phyloP scores from a whole-genome alignment of 441 rosid genomes.

The Flueggea neowawraea region DNA sequence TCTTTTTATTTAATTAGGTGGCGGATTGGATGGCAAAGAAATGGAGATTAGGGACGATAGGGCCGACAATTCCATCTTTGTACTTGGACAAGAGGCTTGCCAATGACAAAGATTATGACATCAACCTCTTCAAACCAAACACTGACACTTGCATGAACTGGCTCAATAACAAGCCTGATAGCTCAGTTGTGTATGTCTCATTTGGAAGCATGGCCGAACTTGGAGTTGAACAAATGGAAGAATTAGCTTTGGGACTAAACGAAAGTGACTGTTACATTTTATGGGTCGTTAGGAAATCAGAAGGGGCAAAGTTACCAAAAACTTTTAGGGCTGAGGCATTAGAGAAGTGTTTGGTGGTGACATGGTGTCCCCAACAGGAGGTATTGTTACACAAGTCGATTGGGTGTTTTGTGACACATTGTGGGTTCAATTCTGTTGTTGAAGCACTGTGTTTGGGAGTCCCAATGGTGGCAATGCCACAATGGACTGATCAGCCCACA shows the following conservation, averaged over 20 bases:
- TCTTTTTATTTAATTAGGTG: conserved; percentile 15
- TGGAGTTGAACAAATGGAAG: conserved; percentile 34
- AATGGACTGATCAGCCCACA: conserved; percentile 18
- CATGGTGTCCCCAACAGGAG: conserved; percentile 20
- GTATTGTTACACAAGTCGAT: conserved; percentile 19
- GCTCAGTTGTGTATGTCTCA: conserved; percentile 50
- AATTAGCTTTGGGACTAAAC: conserved; percentile 40
- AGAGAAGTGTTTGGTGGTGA: conserved; percentile 12
- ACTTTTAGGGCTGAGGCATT: conserved; percentile 22
- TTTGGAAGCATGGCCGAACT: conserved; percentile 46
- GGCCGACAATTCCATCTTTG: conserved; percentile 52
- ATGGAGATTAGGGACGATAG: conserved; percentile 36
- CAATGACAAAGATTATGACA: conserved; percentile 36
- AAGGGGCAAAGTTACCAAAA: conserved; percentile 37
- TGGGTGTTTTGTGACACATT: conserved; percentile 27
- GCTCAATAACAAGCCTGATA: conserved; percentile 33
- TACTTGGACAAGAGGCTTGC: conserved; percentile 44
- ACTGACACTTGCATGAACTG: conserved; percentile 28
- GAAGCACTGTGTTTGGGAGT: conserved; percentile 29
- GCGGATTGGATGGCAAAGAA: conserved; percentile 32
- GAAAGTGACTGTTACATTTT: conserved; percentile 28
- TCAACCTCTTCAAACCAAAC: conserved; percentile 35
- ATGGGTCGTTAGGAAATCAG: conserved; percentile 57
- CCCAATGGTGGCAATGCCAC: conserved; percentile 18
- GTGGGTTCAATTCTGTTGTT: conserved; percentile 18